Evolutionary conservation across 2,329 filamentous ascomycete genomes (phyloP), one percentile per base, ranked within the genome.

Genomic region (Clonostachys byssicola): DNA sequence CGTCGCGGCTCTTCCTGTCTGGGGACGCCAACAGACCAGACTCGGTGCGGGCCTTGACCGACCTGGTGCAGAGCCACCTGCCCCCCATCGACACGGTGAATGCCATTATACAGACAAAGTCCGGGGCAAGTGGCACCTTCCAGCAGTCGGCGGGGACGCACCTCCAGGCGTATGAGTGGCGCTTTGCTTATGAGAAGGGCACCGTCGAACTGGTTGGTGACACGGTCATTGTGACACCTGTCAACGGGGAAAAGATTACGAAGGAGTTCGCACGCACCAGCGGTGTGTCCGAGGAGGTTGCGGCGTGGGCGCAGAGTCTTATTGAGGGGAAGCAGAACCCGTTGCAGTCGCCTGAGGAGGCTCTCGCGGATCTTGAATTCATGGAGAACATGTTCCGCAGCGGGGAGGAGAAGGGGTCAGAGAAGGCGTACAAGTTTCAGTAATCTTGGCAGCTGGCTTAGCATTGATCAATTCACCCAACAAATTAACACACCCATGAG

Each of bases 1-100:
- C 81, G 88, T 47, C 85, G 44, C 72, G 87, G 14, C 61, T 78
- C 34, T 59, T 92, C 40, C 67, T 90, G 3, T 51, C 64, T 1
- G 67, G 70, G 5, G 67, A 69, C 14, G 62, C 75, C 42, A 65
- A 72, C 9, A 67, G 44, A 14, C 52, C 78, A 30, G 63, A 66
- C 12, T 68, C 64, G 34, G 63, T 86, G 4, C 69, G 71, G 16
- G 81, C 81, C 1, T 78, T 80, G 50, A 80, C 81, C 1, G 58
- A 67, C 5, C 75, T 80, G 53, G 64, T 80, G 42, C 73, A 79
- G 51, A 59, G 71, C 46, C 73, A 83, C 54, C 68, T 90, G 9
- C 73, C 79, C 5, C 85, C 86, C 0, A 72, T 86, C 2, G 86
- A 90, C 59, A 86, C 84, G 2, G 67, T 89, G 44, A 77, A 82